These are phyloP conservation scores for Ceratobasidium sp. DNA, from an alignment of 1,284 basidiomycete genomes.

Conservation along the genomic window DNA sequence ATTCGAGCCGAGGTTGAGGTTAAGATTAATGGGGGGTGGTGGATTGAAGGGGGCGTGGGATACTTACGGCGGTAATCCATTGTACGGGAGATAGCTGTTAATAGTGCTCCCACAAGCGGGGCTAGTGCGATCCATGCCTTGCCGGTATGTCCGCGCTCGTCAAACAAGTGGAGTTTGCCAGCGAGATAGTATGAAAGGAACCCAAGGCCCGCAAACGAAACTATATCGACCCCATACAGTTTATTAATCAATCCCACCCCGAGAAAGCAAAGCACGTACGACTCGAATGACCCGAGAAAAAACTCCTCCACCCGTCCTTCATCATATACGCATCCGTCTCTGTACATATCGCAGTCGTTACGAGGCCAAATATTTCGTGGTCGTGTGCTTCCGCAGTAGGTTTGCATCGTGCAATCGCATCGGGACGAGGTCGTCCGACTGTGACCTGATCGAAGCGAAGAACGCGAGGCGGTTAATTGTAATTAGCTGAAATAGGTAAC, in stretches of 20 bases:
- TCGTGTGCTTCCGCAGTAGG: conserved; percentile 76
- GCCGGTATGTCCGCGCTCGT: conserved; percentile 81
- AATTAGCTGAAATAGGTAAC: conserved; percentile 46
- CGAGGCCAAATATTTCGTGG: conserved; percentile 77
- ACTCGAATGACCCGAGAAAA: conserved; percentile 93
- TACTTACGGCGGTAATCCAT: conserved; percentile 89
- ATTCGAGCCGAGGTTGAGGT: conserved; percentile 32
- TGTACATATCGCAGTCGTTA: conserved; percentile 84
- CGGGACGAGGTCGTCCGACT: conserved; percentile 91
- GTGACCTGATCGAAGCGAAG: conserved; percentile 52
- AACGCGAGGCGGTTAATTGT: conserved; percentile 43
- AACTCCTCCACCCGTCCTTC: conserved; percentile 91
- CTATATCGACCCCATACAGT: conserved; percentile 59
- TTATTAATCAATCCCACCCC: conserved; percentile 16
- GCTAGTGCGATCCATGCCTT: conserved; percentile 88
- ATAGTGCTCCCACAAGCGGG: conserved; percentile 82
- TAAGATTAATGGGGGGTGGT: too few species aligned
- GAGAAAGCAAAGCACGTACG: conserved; percentile 61
- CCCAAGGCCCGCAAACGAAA: conserved; percentile 92
- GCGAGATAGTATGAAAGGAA: conserved; percentile 91
- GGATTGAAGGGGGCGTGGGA: not conserved
- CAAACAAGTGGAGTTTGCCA: conserved; percentile 93
- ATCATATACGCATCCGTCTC: conserved; percentile 71
- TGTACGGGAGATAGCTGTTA: conserved; percentile 92
- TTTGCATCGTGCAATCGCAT: conserved; percentile 84